Conservation (phyloP, 2,329 filamentous ascomycete genomes). For the Arthrinium phaeospermum region DNA sequence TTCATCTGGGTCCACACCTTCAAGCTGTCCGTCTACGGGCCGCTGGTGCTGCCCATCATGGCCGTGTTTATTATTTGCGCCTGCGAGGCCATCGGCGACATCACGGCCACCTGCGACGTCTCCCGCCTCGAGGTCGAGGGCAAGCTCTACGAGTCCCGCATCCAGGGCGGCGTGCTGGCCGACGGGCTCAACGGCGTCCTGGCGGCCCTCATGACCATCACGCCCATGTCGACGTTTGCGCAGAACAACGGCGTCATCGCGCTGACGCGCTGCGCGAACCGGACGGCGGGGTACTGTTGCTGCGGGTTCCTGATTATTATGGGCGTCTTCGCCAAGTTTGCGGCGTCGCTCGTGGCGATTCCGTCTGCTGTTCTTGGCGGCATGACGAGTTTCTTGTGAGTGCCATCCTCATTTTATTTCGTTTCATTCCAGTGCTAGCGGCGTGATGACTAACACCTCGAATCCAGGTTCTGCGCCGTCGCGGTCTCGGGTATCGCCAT, state of each 20-base stretch:
- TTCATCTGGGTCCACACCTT: slow-evolving; percentile 85
- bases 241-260: slow-evolving; percentile 89
- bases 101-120: slow-evolving; percentile 83
- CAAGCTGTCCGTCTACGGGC: slow-evolving; percentile 72
- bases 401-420: too few relatives aligned
- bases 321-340: slow-evolving; percentile 85
- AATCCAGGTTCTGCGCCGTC: slow-evolving; percentile 47
- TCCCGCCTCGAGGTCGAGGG: slow-evolving; percentile 77
- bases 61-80: slow-evolving; percentile 75
- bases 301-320: slow-evolving; percentile 80
- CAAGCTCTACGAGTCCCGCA: slow-evolving; percentile 72
- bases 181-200: slow-evolving; percentile 79
- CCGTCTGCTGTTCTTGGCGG: slow-evolving; percentile 70
- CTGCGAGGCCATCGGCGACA: slow-evolving; percentile 81
- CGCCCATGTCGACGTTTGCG: slow-evolving; percentile 78
- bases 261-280: slow-evolving; percentile 80
- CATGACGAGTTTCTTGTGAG: slow-evolving; percentile 78
- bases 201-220: slow-evolving; percentile 78
- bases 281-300: slow-evolving; percentile 79
- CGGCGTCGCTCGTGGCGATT: slow-evolving; percentile 78
- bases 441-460: neutral
- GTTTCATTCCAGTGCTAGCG: too few relatives aligned
- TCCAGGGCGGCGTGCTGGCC: slow-evolving; percentile 79
- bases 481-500: slow-evolving; percentile 80
- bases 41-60: slow-evolving; percentile 74